Evolutionary conservation across 805 yeast species (phyloP).

Genomic region (Monosporozyma aquatica): DNA sequence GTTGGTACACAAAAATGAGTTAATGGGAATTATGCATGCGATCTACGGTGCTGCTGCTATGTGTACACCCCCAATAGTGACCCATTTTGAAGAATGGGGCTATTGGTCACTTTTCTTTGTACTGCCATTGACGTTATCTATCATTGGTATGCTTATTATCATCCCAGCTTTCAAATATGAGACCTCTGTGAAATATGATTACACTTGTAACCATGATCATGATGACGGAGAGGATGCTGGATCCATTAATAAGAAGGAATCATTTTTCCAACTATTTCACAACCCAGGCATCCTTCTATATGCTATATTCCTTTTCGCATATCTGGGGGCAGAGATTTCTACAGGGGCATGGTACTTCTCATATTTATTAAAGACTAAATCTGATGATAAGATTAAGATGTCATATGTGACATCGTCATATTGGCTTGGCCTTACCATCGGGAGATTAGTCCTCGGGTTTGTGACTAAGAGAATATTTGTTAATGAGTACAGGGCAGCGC

Average conservation of each 20-base stretch:
- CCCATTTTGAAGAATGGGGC: slow-evolving; percentile 30
- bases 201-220: slow-evolving; percentile 10
- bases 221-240: slow-evolving; percentile 9
- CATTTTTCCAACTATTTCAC: slow-evolving; percentile 14
- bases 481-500: slow-evolving; percentile 36
- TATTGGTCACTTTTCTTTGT: slow-evolving; percentile 25
- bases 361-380: slow-evolving; percentile 46
- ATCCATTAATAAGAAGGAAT: neutral
- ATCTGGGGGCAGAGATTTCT: slow-evolving; percentile 62
- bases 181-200: slow-evolving; percentile 31
- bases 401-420: slow-evolving; percentile 62
- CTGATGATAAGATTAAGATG: slow-evolving; percentile 37
- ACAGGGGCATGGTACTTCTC: slow-evolving; percentile 67
- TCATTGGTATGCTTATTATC: slow-evolving; percentile 27
- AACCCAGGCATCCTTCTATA: slow-evolving; percentile 38
- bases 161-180: slow-evolving; percentile 41
- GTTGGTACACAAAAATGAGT: slow-evolving; percentile 41
- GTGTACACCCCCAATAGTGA: slow-evolving; percentile 55
- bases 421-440: slow-evolving; percentile 64
- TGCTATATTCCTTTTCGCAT: slow-evolving; percentile 47
- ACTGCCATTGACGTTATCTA: slow-evolving; percentile 32
- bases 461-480: slow-evolving; percentile 40
- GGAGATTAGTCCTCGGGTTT: slow-evolving; percentile 51
- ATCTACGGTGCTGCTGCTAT: slow-evolving; percentile 67
- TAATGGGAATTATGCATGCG: slow-evolving; percentile 59